Evolutionary conservation across 2,329 filamentous ascomycete species (phyloP).

Genomic region (Macrophomina phaseolina): DNA sequence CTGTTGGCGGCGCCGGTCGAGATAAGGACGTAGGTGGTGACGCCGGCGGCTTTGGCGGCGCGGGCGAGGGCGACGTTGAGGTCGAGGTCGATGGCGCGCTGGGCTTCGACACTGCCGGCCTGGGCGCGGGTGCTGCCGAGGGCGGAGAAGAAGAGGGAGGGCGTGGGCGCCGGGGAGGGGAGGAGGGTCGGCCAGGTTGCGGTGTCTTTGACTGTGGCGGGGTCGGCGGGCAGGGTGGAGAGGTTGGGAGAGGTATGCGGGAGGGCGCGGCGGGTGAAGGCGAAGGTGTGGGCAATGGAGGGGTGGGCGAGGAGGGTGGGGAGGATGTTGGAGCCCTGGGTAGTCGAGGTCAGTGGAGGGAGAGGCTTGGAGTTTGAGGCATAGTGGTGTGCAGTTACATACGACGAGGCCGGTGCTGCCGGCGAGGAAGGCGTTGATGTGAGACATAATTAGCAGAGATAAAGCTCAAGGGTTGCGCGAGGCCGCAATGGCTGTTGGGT

Average conservation of each 20-base stretch:
- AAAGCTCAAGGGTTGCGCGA: not conserved
- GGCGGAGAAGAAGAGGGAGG: constrained; percentile 73
- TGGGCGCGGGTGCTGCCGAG: constrained; percentile 79
- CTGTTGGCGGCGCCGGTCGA: constrained; percentile 62
- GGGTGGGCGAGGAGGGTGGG: constrained; percentile 62
- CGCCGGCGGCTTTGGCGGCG: constrained; percentile 74
- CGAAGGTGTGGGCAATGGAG: constrained; percentile 61
- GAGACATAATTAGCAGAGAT: constrained; percentile 18
- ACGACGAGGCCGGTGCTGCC: constrained; percentile 70
- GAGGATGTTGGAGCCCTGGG: constrained; percentile 76
- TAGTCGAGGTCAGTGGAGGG: constrained; percentile 33
- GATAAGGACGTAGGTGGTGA: constrained; percentile 77
- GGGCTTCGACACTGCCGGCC: constrained; percentile 77
- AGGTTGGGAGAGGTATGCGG: constrained; percentile 63
- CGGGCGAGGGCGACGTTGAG: constrained; percentile 80
- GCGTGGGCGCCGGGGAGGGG: constrained; percentile 63
- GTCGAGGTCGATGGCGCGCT: constrained; percentile 88
- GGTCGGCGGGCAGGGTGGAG: constrained; percentile 69
- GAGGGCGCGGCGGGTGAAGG: constrained; percentile 71
- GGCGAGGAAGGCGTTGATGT: constrained; percentile 57
- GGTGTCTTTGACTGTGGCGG: not conserved
- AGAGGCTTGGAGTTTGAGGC: not conserved
- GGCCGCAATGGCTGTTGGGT: too few species aligned
- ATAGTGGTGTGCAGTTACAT: constrained; percentile 31
- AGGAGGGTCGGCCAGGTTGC: constrained; percentile 67